Evolutionary conservation across 495 filamentous ascomycete genomes (phyloP).

Genomic region (Parathielavia hyrcaniae): DNA sequence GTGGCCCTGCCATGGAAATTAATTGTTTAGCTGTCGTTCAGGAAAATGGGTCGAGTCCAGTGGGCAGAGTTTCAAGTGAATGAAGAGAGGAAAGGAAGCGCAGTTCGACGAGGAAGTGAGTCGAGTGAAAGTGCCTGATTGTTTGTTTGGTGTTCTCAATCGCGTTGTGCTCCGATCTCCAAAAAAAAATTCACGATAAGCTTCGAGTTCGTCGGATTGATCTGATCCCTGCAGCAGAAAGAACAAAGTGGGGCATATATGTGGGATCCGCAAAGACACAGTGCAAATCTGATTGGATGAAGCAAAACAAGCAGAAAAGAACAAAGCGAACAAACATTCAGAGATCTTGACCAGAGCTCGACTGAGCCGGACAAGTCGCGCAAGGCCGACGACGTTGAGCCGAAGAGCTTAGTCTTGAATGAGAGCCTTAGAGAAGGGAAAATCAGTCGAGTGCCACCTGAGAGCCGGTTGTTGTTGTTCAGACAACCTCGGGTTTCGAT

Average conservation of each 20-base stretch:
- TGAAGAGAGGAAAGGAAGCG: neutral
- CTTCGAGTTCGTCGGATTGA: neutral
- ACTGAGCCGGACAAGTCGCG: conserved; percentile 2
- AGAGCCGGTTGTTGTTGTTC: neutral
- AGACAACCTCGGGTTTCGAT: neutral
- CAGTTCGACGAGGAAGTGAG: neutral
- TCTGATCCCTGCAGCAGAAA: neutral
- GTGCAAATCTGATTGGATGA: conserved; percentile 3
- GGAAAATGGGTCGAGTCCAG: neutral
- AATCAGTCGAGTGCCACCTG: neutral
- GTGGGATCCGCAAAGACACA: neutral
- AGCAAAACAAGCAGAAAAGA: neutral
- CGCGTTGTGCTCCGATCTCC: neutral
- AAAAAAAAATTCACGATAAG: conserved; percentile 19
- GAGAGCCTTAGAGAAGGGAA: neutral
- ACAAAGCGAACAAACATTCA: neutral
- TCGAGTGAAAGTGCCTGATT: conserved; percentile 4
- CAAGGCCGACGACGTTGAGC: conserved; percentile 8
- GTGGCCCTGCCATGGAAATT: conserved; percentile 31
- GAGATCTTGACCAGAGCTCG: neutral
- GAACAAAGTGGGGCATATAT: too few species aligned
- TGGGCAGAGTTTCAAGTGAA: neutral
- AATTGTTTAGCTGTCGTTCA: conserved; percentile 11
- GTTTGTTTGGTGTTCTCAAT: conserved; percentile 1
- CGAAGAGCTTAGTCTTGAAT: neutral